Percentiles rank a stretch among this genome's conserved stretches.
Conservation (phyloP, 257 asterid genomes). For the Craterostigma plantagineum region DNA sequence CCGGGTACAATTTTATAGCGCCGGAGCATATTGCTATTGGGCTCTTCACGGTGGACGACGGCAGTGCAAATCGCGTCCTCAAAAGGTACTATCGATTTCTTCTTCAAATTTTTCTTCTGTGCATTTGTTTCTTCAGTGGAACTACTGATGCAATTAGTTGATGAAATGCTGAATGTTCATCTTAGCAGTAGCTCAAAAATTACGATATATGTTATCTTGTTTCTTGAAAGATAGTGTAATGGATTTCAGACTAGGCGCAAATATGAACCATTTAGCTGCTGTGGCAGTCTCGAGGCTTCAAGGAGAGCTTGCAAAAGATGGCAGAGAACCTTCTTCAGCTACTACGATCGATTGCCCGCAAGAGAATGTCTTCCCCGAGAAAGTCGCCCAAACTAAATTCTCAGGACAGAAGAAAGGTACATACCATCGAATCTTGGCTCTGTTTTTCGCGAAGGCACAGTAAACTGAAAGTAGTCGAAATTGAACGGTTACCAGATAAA, state of each 20-base stretch:
- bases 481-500: slow-evolving; percentile 24
- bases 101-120: too few species aligned
- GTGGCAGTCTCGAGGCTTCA: slow-evolving; percentile 77
- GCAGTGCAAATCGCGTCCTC: slow-evolving; percentile 63
- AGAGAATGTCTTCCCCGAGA: slow-evolving; percentile 35
- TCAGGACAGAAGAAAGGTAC: slow-evolving; percentile 34
- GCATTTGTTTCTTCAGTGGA: too few species aligned
- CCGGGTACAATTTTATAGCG: slow-evolving; percentile 77
- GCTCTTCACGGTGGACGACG: slow-evolving; percentile 84
- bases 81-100: slow-evolving; percentile 33
- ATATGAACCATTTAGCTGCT: slow-evolving; percentile 57
- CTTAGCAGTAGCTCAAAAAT: too few species aligned
- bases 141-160: too few species aligned
- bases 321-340: slow-evolving; percentile 57
- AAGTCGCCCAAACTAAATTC: slow-evolving; percentile 26
- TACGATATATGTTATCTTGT: too few species aligned
- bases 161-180: too few species aligned
- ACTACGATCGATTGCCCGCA: slow-evolving; percentile 34
- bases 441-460: slow-evolving; percentile 2
- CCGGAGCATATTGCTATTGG: slow-evolving; percentile 94
- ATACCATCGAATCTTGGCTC: slow-evolving; percentile 5
- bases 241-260: slow-evolving; percentile 86
- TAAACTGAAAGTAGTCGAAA: slow-evolving; percentile 7
- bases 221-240: slow-evolving; percentile 15
- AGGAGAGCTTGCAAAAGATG: slow-evolving; percentile 94